Evolutionary conservation across 1,139 yeast genomes (phyloP).

Genomic region (Ogataea hybrid): DNA sequence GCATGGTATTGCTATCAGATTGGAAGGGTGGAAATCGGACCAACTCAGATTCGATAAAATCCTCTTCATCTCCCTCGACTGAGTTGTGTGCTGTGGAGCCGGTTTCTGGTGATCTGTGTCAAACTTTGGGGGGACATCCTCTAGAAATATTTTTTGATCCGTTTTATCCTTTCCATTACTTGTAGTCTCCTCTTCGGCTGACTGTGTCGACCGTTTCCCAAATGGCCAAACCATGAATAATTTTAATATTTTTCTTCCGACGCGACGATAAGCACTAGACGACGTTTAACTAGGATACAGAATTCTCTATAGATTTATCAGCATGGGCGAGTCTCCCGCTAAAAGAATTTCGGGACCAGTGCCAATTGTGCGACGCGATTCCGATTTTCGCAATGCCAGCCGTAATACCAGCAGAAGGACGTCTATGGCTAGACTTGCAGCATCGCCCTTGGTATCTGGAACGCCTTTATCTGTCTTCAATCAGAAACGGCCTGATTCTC

Average conservation of each 20-base stretch:
- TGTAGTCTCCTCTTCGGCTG: not conserved
- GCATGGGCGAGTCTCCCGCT: constrained; percentile 16
- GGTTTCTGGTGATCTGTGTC: constrained; percentile 11
- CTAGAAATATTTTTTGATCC: constrained; percentile 23
- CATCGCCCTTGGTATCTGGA: constrained; percentile 22
- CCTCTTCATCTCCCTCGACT: constrained; percentile 20
- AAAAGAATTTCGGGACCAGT: constrained; percentile 14
- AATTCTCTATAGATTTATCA: constrained; percentile 1
- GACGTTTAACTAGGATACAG: not conserved
- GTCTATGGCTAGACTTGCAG: constrained; percentile 31
- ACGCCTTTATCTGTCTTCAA: constrained; percentile 15
- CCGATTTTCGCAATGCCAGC: constrained; percentile 4
- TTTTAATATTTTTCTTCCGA: constrained; percentile 3
- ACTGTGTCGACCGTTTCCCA: constrained; percentile 7
- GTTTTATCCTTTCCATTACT: not conserved
- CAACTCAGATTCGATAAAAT: constrained; percentile 19
- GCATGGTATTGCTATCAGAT: constrained; percentile 73
- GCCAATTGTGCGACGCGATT: constrained; percentile 12
- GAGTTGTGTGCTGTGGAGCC: constrained; percentile 13
- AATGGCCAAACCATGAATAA: constrained; percentile 30
- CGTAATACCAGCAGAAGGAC: constrained; percentile 23
- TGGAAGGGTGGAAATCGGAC: constrained; percentile 56
- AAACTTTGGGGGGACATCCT: constrained; percentile 32
- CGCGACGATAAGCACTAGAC: constrained; percentile 5
- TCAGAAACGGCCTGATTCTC: constrained; percentile 13